Percentiles rank a stretch among this genome's conserved stretches.
phyloP scores from a whole-genome alignment of 208 protist genomes.

The Crithidia thermophila region DNA sequence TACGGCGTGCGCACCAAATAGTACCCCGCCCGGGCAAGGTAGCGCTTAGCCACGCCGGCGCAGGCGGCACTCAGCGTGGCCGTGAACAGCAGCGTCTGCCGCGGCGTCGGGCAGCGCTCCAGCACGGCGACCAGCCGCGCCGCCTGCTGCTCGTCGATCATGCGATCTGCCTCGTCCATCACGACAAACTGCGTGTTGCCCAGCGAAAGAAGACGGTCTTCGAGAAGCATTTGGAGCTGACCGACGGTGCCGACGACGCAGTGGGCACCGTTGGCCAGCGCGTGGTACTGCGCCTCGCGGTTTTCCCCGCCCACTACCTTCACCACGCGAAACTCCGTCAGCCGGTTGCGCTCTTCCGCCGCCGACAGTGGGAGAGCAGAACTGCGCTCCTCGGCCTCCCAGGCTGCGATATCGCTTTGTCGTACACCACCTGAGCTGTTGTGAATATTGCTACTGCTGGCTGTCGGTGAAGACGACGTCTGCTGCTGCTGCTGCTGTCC shows the following conservation, averaged over 20 bases:
- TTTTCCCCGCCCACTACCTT: slow-evolving; percentile 79
- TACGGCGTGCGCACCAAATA: slow-evolving; percentile 68
- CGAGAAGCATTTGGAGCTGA: slow-evolving; percentile 69
- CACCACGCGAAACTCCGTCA: slow-evolving; percentile 69
- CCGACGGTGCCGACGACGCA: slow-evolving; percentile 87
- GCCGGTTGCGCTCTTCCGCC: slow-evolving; percentile 30
- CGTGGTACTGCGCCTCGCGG: slow-evolving; percentile 57
- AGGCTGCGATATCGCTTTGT: neutral
- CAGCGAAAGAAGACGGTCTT: slow-evolving; percentile 66
- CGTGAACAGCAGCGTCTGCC: slow-evolving; percentile 96
- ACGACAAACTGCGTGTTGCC: slow-evolving; percentile 84
- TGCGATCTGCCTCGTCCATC: slow-evolving; percentile 98
- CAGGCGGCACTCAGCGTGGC: slow-evolving; percentile 92
- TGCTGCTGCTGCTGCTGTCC: too few species aligned
- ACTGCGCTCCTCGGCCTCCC: slow-evolving; percentile 15
- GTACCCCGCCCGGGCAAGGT: slow-evolving; percentile 68
- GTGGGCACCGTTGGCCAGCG: slow-evolving; percentile 59
- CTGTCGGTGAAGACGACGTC: neutral
- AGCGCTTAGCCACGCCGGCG: slow-evolving; percentile 58
- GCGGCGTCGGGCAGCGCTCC: slow-evolving; percentile 65
- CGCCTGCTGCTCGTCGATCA: slow-evolving; percentile 94
- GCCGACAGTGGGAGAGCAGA: neutral
- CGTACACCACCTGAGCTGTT: neutral
- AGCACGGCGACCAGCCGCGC: slow-evolving; percentile 92
- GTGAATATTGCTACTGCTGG: too few species aligned